These are phyloP conservation scores for Schizosaccharomyces japonicus DNA, from an alignment of 805 yeast species.

Conservation along the genomic window DNA sequence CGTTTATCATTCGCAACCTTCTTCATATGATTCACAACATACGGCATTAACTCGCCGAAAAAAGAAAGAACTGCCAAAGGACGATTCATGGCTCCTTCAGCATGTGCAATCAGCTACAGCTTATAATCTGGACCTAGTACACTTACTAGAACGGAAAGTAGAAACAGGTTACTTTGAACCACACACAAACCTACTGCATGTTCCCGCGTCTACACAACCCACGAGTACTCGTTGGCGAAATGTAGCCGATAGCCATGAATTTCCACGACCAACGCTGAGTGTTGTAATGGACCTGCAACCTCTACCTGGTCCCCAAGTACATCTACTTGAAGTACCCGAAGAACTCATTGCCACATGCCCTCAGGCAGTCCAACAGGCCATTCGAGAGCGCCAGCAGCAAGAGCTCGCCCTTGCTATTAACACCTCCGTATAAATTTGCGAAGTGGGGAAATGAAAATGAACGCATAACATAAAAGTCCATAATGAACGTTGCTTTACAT, in stretches of 20 bases:
- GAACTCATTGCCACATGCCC: background rate
- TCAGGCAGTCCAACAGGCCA: background rate
- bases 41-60: constrained; percentile 8
- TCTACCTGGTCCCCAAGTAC: background rate
- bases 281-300: background rate
- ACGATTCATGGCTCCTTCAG: constrained; percentile 64
- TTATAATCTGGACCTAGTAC: constrained; percentile 38
- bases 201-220: constrained; percentile 60
- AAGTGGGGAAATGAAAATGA: no score
- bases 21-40: constrained; percentile 9
- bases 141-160: constrained; percentile 28
- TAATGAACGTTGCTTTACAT: no score
- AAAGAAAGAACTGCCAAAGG: constrained; percentile 21
- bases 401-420: background rate
- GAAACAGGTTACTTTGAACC: constrained; percentile 45
- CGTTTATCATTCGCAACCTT: constrained; percentile 18
- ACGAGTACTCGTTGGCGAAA: constrained; percentile 9
- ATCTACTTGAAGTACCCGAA: background rate
- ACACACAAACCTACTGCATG: constrained; percentile 61
- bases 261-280: background rate
- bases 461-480: no score
- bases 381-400: background rate
- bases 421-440: no score
- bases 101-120: constrained; percentile 58
- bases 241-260: background rate